A percentile compares a stretch with the other conserved stretches of the same genome.
These are phyloP conservation scores for Colletotrichum gloeosporioides DNA, from an alignment of 2,329 filamentous ascomycete species.

Conservation along the genomic window DNA sequence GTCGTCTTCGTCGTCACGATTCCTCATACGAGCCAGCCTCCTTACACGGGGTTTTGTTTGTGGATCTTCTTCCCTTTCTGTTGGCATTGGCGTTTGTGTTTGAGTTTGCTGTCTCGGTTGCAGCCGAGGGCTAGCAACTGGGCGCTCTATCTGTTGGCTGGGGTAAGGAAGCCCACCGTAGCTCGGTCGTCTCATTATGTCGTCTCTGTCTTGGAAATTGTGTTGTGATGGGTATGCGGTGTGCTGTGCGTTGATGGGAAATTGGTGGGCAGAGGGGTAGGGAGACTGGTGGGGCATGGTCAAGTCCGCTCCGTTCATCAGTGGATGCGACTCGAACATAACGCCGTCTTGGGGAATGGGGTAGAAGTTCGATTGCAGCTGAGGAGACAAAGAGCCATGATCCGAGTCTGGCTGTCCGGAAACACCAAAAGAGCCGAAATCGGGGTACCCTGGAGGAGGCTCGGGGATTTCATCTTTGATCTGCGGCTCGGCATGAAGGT, in stretches of 20 bases:
- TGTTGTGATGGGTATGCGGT: not conserved
- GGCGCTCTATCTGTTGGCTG: constrained; percentile 9
- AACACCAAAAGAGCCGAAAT: constrained; percentile 41
- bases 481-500: constrained; percentile 40
- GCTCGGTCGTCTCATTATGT: not conserved
- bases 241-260: not conserved
- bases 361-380: not conserved
- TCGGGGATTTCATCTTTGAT: constrained; percentile 38
- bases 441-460: constrained; percentile 35
- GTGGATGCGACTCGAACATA: not conserved
- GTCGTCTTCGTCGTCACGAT: not conserved
- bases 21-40: not conserved
- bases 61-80: not conserved
- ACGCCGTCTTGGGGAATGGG: not conserved
- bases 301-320: not conserved
- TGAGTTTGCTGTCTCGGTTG: not conserved
- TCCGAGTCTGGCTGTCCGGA: constrained; percentile 25
- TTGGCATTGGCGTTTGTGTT: not conserved
- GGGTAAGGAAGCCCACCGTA: not conserved
- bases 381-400: constrained; percentile 11
- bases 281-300: not conserved
- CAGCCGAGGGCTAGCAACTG: not conserved
- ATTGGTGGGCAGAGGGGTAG: not conserved
- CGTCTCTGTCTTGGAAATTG: not conserved
- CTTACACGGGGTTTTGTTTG: not conserved